Evolutionary conservation across 345 rosid species (phyloP).

Genomic region (Corchorus olitorius): DNA sequence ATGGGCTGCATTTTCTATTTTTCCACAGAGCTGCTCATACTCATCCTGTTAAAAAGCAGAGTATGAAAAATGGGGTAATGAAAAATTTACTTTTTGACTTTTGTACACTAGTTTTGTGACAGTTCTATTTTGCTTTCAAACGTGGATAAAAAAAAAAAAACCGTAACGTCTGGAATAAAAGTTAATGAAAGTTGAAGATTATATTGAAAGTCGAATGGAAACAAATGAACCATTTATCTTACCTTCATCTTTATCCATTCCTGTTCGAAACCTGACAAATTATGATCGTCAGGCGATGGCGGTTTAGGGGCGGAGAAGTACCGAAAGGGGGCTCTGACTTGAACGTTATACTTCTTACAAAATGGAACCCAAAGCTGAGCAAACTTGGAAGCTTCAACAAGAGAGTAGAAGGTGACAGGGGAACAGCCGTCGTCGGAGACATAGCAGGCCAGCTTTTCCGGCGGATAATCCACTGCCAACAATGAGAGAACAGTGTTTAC

Average conservation of each 20-base stretch:
- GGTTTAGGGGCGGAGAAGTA: slow-evolving; percentile 29
- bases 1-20: slow-evolving; percentile 39
- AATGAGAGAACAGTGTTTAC: neutral
- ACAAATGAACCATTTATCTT: neutral
- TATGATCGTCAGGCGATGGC: neutral
- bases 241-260: slow-evolving; percentile 57
- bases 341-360: slow-evolving; percentile 37
- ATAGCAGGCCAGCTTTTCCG: slow-evolving; percentile 49
- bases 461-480: slow-evolving; percentile 41
- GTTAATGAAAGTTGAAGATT: neutral
- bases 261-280: slow-evolving; percentile 28
- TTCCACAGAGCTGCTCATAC: slow-evolving; percentile 45
- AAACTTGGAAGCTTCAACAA: slow-evolving; percentile 44
- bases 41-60: slow-evolving; percentile 34
- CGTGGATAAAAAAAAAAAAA: neutral
- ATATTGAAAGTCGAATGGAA: neutral
- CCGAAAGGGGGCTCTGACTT: slow-evolving; percentile 50
- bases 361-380: slow-evolving; percentile 57
- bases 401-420: slow-evolving; percentile 38
- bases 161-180: no score
- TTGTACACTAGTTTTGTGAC: neutral
- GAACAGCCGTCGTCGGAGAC: slow-evolving; percentile 60
- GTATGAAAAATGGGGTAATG: neutral
- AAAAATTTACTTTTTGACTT: no score
- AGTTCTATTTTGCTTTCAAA: neutral